phyloP scores from a whole-genome alignment of 768 basidiomycete genomes.

The Phylloporus arenicola region DNA sequence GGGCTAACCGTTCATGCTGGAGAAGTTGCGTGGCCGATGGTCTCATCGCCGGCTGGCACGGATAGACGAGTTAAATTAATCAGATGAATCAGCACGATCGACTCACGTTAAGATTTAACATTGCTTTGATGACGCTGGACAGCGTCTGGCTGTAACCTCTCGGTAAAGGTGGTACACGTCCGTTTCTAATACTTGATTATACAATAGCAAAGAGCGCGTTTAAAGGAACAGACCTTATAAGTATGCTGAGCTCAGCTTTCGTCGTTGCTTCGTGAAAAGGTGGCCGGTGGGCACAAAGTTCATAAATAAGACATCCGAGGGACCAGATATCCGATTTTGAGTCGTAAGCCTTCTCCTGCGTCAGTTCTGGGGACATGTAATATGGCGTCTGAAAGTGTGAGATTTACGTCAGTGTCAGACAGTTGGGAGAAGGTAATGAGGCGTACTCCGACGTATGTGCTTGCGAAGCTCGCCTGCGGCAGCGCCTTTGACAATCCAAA shows the following conservation, averaged over 20 bases:
- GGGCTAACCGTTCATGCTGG: conserved; percentile 70
- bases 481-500: conserved; percentile 95
- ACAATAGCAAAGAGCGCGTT: neutral
- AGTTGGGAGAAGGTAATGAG: neutral
- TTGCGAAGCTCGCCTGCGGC: conserved; percentile 81
- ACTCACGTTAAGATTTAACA: conserved; percentile 79
- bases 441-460: conserved; percentile 93
- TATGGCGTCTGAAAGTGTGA: conserved; percentile 88
- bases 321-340: conserved; percentile 99
- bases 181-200: conserved; percentile 46
- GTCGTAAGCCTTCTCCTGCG: conserved; percentile 96
- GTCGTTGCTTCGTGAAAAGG: conserved; percentile 94
- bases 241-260: conserved; percentile 75
- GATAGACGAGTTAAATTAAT: neutral
- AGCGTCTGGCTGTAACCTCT: conserved; percentile 74
- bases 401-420: neutral
- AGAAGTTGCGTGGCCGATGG: conserved; percentile 78
- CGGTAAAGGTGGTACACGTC: conserved; percentile 87
- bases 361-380: conserved; percentile 98
- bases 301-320: conserved; percentile 92
- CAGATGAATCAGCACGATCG: neutral
- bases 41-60: conserved; percentile 71
- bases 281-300: conserved; percentile 89
- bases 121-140: conserved; percentile 72
- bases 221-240: conserved; percentile 58